Percentiles rank a stretch among this genome's conserved stretches.
phyloP scores from a whole-genome alignment of 306 rosid species.

The Pyrus bretschneideri region DNA sequence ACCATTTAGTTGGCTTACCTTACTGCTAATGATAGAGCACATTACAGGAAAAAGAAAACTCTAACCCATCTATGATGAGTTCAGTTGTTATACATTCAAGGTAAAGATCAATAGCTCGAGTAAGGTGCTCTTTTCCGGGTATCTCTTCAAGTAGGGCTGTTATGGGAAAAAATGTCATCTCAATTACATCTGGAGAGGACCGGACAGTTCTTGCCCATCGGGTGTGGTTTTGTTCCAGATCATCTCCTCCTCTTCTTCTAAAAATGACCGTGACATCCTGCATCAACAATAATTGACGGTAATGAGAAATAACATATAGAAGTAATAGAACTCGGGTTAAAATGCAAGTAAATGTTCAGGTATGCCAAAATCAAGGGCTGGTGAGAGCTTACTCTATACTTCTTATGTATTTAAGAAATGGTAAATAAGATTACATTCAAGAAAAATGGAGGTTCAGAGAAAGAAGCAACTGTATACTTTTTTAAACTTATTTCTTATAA shows the following conservation, averaged over 20 bases:
- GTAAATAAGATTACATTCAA: background rate
- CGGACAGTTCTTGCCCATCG: constrained; percentile 56
- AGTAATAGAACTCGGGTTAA: background rate
- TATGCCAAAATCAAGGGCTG: background rate
- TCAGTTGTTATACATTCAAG: constrained; percentile 63
- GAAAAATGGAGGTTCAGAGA: background rate
- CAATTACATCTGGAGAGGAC: constrained; percentile 66
- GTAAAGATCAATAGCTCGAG: constrained; percentile 69
- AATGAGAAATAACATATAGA: background rate
- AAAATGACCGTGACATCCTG: constrained; percentile 80
- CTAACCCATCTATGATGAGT: background rate
- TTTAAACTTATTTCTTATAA: background rate
- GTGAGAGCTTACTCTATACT: background rate
- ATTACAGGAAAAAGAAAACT: constrained; percentile 3
- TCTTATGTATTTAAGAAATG: background rate
- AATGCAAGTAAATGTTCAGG: background rate
- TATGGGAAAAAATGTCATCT: constrained; percentile 66
- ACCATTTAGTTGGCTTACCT: constrained; percentile 1
- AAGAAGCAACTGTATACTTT: background rate
- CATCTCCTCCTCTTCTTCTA: constrained; percentile 92
- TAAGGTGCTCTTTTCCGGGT: constrained; percentile 55
- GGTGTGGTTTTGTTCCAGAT: constrained; percentile 68
- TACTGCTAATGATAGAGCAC: constrained; percentile 5
- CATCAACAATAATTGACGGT: background rate
- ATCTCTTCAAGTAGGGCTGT: constrained; percentile 59